phyloP scores from a whole-genome alignment of 495 filamentous ascomycete species.

The Annulohypoxylon stygium region DNA sequence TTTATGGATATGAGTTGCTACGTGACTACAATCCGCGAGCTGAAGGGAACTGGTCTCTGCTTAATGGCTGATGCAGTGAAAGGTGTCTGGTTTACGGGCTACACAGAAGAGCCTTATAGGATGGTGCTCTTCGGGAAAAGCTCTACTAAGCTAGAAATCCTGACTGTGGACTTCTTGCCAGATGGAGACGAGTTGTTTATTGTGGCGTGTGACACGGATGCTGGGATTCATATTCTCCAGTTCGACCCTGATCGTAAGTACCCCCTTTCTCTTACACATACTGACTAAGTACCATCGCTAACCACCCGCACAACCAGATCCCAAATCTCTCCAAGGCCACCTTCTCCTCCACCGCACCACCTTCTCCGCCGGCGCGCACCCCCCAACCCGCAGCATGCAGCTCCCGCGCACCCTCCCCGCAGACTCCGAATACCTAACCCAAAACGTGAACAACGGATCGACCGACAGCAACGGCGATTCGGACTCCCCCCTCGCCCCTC shows the following conservation, averaged over 20 bases:
- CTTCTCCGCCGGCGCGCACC: conserved; percentile 84
- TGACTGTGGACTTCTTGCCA: conserved; percentile 89
- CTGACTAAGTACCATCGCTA: conserved; percentile 26
- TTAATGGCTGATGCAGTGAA: conserved; percentile 90
- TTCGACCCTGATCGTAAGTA: conserved; percentile 88
- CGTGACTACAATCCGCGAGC: conserved; percentile 82
- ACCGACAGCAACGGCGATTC: conserved; percentile 28
- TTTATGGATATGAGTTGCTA: conserved; percentile 99
- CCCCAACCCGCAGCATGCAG: conserved; percentile 77
- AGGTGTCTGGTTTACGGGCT: conserved; percentile 94
- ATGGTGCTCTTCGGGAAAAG: conserved; percentile 95
- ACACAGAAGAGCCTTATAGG: conserved; percentile 93
- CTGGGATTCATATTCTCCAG: conserved; percentile 87
- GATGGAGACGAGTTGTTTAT: conserved; percentile 86
- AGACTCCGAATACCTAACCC: conserved; percentile 55
- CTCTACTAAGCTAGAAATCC: conserved; percentile 77
- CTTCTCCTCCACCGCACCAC: conserved; percentile 86
- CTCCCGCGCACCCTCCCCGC: conserved; percentile 72
- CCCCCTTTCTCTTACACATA: background rate
- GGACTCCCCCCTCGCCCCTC: conserved; percentile 48
- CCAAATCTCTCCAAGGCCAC: conserved; percentile 90
- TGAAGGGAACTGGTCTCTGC: conserved; percentile 84
- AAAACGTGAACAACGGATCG: conserved; percentile 49
- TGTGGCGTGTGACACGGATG: conserved; percentile 85
- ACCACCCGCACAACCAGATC: conserved; percentile 71